These are phyloP conservation scores for Parastagonospora avenae DNA, from an alignment of 2,329 filamentous ascomycete species.

Conservation along the genomic window DNA sequence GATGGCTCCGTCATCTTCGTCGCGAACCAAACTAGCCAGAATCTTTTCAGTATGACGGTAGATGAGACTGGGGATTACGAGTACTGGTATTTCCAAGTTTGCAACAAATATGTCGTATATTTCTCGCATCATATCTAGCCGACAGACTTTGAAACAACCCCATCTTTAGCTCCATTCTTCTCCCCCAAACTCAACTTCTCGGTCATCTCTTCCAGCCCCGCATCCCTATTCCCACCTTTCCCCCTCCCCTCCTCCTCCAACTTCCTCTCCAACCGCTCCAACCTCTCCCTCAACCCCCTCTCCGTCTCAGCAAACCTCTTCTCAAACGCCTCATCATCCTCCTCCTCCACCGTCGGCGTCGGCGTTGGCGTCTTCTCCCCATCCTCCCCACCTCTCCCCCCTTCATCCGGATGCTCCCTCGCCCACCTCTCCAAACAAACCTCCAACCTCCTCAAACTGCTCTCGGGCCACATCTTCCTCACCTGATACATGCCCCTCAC, in stretches of 20 bases:
- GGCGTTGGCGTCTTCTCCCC: slow-evolving; percentile 38
- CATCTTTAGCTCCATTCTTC: background rate
- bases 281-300: slow-evolving; percentile 31
- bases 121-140: background rate
- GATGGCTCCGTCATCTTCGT: too few species aligned
- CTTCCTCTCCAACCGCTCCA: slow-evolving; percentile 38
- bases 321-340: slow-evolving; percentile 18
- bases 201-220: slow-evolving; percentile 10
- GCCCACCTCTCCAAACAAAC: slow-evolving; percentile 9
- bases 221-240: too few species aligned
- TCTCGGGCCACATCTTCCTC: slow-evolving; percentile 31
- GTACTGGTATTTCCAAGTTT: too few species aligned
- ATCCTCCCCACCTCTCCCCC: slow-evolving; percentile 8
- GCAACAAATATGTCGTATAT: too few species aligned
- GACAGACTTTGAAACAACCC: background rate
- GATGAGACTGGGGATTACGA: too few species aligned
- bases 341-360: slow-evolving; percentile 19
- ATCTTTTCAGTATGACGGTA: too few species aligned
- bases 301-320: slow-evolving; percentile 40
- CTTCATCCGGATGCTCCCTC: slow-evolving; percentile 3
- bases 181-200: slow-evolving; percentile 4
- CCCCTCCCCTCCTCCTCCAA: slow-evolving; percentile 14
- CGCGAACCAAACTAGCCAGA: too few species aligned
- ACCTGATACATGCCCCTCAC: slow-evolving; percentile 12
- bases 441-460: slow-evolving; percentile 33